phyloP scores from a whole-genome alignment of 2,329 filamentous ascomycete genomes.

The Aspergillus aculeatinus region DNA sequence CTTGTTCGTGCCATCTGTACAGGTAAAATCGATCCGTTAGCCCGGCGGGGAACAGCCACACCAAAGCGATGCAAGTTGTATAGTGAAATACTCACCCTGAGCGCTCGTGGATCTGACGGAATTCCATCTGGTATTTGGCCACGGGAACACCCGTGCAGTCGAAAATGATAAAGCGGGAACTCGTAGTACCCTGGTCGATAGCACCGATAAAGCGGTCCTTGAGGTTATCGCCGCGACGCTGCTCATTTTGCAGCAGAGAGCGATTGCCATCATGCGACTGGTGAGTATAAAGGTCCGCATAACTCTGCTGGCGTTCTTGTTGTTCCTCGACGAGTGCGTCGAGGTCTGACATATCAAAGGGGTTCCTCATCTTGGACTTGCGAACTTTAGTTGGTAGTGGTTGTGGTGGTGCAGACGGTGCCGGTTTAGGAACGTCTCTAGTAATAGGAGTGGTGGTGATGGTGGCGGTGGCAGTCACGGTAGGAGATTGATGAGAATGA shows the following conservation, averaged over 20 bases:
- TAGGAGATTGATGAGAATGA: background rate
- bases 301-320: slow-evolving; percentile 16
- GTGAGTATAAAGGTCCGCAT: slow-evolving; percentile 29
- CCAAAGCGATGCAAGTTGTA: background rate
- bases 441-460: background rate
- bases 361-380: slow-evolving; percentile 27
- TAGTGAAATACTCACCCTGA: slow-evolving; percentile 65
- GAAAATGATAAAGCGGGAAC: slow-evolving; percentile 87
- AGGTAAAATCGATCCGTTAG: background rate
- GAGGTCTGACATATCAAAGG: slow-evolving; percentile 33
- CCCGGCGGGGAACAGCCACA: background rate
- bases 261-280: slow-evolving; percentile 36
- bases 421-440: background rate
- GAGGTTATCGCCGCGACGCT: slow-evolving; percentile 30
- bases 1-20: slow-evolving; percentile 82
- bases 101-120: slow-evolving; percentile 78
- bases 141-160: slow-evolving; percentile 74
- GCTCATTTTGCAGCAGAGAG: slow-evolving; percentile 37
- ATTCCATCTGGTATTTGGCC: slow-evolving; percentile 82
- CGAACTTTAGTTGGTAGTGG: background rate
- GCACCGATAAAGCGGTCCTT: slow-evolving; percentile 68
- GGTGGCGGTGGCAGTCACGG: background rate
- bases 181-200: slow-evolving; percentile 89
- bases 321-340: slow-evolving; percentile 20
- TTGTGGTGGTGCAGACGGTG: slow-evolving; percentile 8